These are phyloP conservation scores for Penicillium sp. DNA, from an alignment of 2,329 filamentous ascomycete genomes.

Conservation along the genomic window DNA sequence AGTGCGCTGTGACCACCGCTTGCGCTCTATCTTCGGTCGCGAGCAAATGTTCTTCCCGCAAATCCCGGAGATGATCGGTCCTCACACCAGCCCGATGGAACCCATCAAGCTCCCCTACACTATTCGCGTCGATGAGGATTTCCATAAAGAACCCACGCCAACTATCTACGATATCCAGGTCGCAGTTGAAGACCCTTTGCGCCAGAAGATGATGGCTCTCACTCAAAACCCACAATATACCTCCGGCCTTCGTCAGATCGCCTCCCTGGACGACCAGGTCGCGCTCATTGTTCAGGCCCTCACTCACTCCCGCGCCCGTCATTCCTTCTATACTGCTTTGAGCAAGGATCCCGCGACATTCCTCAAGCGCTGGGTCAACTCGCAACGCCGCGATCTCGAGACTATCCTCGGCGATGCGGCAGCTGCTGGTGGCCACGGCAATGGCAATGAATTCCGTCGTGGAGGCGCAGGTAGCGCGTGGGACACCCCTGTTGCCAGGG, in stretches of 20 bases:
- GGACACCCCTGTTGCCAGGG: slow-evolving; percentile 60
- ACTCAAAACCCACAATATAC: slow-evolving; percentile 69
- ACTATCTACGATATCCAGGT: slow-evolving; percentile 91
- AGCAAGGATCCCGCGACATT: slow-evolving; percentile 80
- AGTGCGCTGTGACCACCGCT: slow-evolving; percentile 81
- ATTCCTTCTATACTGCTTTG: slow-evolving; percentile 78
- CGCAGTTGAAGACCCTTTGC: slow-evolving; percentile 76
- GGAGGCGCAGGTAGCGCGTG: slow-evolving; percentile 60
- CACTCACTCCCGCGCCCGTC: slow-evolving; percentile 80
- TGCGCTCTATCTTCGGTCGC: slow-evolving; percentile 70
- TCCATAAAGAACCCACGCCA: slow-evolving; percentile 69
- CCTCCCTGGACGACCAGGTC: slow-evolving; percentile 77
- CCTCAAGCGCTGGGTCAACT: slow-evolving; percentile 81
- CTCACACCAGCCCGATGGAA: slow-evolving; percentile 74
- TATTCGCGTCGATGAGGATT: slow-evolving; percentile 84
- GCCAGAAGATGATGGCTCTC: slow-evolving; percentile 62
- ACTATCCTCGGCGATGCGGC: slow-evolving; percentile 80
- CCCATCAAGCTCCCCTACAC: slow-evolving; percentile 87
- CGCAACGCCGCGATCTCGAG: slow-evolving; percentile 86
- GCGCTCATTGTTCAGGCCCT: slow-evolving; percentile 80
- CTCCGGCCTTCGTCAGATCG: slow-evolving; percentile 71
- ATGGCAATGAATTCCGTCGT: slow-evolving; percentile 45
- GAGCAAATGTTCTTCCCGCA: slow-evolving; percentile 82
- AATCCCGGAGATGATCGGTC: slow-evolving; percentile 74
- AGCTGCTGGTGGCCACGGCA: slow-evolving; percentile 56